Evolutionary conservation across 495 filamentous ascomycete species (phyloP).

Genomic region (Cladorrhinum samala): DNA sequence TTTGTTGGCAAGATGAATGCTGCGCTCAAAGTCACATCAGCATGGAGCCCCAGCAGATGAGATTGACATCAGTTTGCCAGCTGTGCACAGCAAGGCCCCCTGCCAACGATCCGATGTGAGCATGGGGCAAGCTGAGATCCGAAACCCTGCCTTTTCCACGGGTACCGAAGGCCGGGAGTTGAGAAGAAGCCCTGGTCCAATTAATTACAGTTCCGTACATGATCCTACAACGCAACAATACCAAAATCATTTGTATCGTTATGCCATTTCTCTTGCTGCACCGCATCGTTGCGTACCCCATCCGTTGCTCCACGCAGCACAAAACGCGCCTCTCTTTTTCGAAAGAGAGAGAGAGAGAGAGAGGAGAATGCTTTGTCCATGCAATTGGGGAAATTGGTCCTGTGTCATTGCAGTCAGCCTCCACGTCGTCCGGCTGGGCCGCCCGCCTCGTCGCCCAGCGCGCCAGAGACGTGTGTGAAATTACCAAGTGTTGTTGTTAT

Average conservation of each 20-base stretch:
- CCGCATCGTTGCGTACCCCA: background rate
- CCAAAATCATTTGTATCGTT: constrained; percentile 5
- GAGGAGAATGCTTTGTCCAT: too few relatives aligned
- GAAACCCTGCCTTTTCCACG: constrained; percentile 1
- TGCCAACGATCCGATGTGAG: constrained; percentile 3
- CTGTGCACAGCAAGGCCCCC: background rate
- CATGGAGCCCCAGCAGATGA: background rate
- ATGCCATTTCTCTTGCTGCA: background rate
- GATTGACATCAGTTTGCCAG: background rate
- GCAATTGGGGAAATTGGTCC: too few relatives aligned
- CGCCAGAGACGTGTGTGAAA: background rate
- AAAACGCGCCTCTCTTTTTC: background rate
- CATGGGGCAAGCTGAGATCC: constrained; percentile 4
- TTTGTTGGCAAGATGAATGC: background rate
- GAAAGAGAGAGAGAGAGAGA: too few relatives aligned
- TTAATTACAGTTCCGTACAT: background rate
- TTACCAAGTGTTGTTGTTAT: background rate
- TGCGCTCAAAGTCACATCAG: background rate
- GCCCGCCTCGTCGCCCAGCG: too few relatives aligned
- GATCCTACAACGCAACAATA: constrained; percentile 1
- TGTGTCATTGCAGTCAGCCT: too few relatives aligned
- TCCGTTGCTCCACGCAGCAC: background rate
- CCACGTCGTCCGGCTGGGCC: background rate
- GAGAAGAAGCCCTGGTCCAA: background rate
- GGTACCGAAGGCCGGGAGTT: background rate